phyloP scores from a whole-genome alignment of 2,329 filamentous ascomycete species.

The Lizonia empirigonia region DNA sequence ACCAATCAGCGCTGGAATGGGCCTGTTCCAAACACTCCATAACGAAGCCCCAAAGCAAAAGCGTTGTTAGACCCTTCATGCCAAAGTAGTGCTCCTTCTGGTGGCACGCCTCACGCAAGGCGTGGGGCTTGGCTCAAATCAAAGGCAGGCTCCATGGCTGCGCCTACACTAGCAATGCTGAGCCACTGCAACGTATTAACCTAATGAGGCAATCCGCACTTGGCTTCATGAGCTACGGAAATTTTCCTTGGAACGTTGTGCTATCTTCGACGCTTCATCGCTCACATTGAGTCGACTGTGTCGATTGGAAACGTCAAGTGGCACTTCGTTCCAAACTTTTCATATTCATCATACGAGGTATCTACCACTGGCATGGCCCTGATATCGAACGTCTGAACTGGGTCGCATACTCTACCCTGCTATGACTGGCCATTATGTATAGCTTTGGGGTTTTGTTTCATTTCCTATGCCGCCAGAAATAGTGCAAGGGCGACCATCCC shows the following conservation, averaged over 20 bases:
- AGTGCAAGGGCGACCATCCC: constrained; percentile 10
- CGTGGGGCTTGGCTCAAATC: constrained; percentile 26
- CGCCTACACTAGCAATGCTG: constrained; percentile 21
- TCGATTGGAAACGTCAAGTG: constrained; percentile 1
- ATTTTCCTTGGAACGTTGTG: neutral
- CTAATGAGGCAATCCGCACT: neutral
- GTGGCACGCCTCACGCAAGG: constrained; percentile 27
- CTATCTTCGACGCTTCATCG: neutral
- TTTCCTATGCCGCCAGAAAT: constrained; percentile 10
- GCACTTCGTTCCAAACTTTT: constrained; percentile 1
- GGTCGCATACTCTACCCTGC: neutral
- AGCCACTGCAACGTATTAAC: constrained; percentile 4
- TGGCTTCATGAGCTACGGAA: neutral
- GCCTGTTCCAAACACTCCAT: neutral
- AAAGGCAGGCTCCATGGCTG: constrained; percentile 18
- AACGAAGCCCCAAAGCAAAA: constrained; percentile 15
- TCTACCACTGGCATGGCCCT: neutral
- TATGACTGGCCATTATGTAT: neutral
- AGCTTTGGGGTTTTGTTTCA: constrained; percentile 1
- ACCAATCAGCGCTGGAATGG: constrained; percentile 16
- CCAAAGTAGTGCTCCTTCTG: constrained; percentile 13
- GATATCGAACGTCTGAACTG: neutral
- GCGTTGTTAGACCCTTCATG: neutral
- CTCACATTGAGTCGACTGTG: neutral
- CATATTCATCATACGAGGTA: neutral